Base-by-base conservation (phyloP, 1,139 yeast species). In the Yarrowia galli region DNA sequence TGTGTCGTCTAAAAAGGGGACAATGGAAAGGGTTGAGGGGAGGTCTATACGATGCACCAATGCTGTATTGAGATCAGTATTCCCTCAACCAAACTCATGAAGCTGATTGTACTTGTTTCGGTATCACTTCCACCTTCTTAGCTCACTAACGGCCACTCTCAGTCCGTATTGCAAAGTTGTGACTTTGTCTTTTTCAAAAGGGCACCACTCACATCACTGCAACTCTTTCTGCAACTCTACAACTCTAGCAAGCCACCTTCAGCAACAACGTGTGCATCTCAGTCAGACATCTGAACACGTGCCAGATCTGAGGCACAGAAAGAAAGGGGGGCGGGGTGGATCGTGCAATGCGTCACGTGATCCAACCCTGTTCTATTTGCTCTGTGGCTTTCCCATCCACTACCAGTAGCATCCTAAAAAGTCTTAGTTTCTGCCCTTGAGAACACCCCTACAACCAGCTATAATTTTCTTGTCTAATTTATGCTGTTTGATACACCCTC, bases 171-270 rank as follows among this genome's bases (percentile, higher is more conserved):
- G 18, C n/a, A 20, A 22, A 15, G 15, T 28, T 28, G 9, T 10
- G 36, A 48, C 53, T 48, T 48, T 48, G 22, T 28, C 38, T 48
- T 45, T 48, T 48, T 48, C 28, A 10, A 8, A 25, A 48, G 35
- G 53, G 53, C 53, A 48, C 36, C 53, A 48, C 53, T 25, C 51
- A 18, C n/a, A 18, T 28, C 40, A 12, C 56, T 36, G 60, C 45
- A n/a, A n/a, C 58, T 25, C 28, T 25, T 25, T 51, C 56, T 51
- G 56, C 28, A 25, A 32, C 36, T 32, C 36, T 32, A 12, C 60
- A 53, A 53, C 60, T 38, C 60, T 53, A 53, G 60, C 60, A 53
- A 53, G 60, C 60, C 60, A 53, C 60, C 60, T 23, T 48, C 16
- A 10, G n/a, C n/a, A 25, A 22, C 53, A 48, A 46, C 32, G 49